Base-by-base conservation (phyloP, 139 green algal genomes). In the Asterochloris sp. region DNA sequence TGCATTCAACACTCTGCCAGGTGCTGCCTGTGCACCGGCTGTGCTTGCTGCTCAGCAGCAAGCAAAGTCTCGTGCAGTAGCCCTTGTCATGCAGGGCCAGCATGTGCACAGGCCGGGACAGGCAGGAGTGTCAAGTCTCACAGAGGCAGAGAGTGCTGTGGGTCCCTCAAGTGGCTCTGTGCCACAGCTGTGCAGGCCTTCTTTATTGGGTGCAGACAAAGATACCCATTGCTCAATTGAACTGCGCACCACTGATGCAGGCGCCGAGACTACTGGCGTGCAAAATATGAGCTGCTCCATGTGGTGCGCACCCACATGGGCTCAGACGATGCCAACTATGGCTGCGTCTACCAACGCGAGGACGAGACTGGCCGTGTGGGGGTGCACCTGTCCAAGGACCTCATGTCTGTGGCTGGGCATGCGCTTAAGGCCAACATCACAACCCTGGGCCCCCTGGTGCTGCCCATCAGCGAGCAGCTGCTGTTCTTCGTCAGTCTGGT, bases 371-470 rank as follows among this genome's bases (percentile, higher is more conserved):
- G 89, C 12, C 84, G 87, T 17, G 63, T 28, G 81, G 92, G 96
- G 13, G 94, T 99, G 80, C 86, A 88, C 76, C 91, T 99, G 27
- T 94, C 87, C 63, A 96, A 97, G 91, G 92, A 98, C 74, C 91
- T 99, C 24, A 98, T 99, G 91, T 88, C 92, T 38, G 95, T 98
- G 66, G 96, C 96, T 21, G 96, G 96, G 61, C 81, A 86, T 62
- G 80, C 86, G 4, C 85, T 97, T 11, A 92, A 98, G 89, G 92
- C 92, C 88, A 99, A 99, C 91, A 98, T 99, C 85, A 99, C 96
- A 27, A 98, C 95, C 19, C 89, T 99, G 77, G 96, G 93, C 14
- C 96, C 96, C 10, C 85, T 99, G 77, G 96, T 99, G 80, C 92
- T 99, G 84, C 96, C 96, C 16, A 69, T 98, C 68, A 94, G 88